Evolutionary conservation across 2,329 filamentous ascomycete species (phyloP).

Genomic region (Conoideocrella luteorostrata): DNA sequence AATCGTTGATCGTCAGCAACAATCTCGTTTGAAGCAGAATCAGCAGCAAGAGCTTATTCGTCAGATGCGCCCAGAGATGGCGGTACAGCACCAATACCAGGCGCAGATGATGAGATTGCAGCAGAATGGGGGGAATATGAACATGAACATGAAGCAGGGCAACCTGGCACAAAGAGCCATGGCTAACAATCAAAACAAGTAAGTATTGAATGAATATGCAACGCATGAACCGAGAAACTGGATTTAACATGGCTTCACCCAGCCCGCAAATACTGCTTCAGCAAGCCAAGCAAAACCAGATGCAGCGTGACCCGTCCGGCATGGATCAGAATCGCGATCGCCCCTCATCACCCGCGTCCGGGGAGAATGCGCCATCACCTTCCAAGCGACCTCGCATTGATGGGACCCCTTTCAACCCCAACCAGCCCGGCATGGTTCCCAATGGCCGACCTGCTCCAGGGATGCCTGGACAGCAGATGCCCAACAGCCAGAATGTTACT

Average conservation of each 20-base stretch:
- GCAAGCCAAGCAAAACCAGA: conserved; percentile 67
- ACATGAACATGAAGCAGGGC: conserved; percentile 51
- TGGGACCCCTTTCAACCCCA: conserved; percentile 64
- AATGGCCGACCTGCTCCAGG: conserved; percentile 65
- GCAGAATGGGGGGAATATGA: conserved; percentile 54
- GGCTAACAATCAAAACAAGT: conserved; percentile 72
- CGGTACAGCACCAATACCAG: conserved; percentile 49
- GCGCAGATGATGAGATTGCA: conserved; percentile 64
- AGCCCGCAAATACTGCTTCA: conserved; percentile 69
- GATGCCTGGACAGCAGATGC: conserved; percentile 66
- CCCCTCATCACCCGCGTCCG: conserved; percentile 73
- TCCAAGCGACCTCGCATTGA: conserved; percentile 82
- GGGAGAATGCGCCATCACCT: conserved; percentile 85
- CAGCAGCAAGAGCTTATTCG: conserved; percentile 73
- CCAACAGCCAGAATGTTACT: conserved; percentile 40
- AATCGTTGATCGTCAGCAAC: conserved; percentile 38
- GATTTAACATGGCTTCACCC: conserved; percentile 2
- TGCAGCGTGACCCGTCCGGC: conserved; percentile 81
- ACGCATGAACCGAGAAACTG: neutral
- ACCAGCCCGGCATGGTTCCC: conserved; percentile 61
- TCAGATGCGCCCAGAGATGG: conserved; percentile 58
- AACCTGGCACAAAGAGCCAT: conserved; percentile 69
- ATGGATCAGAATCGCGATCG: conserved; percentile 80
- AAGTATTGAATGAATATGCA: conserved; percentile 25
- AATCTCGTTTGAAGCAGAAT: conserved; percentile 67